Percentiles rank a stretch among this genome's conserved stretches.
phyloP scores from a whole-genome alignment of 441 rosid species.

The Melastoma candidum region DNA sequence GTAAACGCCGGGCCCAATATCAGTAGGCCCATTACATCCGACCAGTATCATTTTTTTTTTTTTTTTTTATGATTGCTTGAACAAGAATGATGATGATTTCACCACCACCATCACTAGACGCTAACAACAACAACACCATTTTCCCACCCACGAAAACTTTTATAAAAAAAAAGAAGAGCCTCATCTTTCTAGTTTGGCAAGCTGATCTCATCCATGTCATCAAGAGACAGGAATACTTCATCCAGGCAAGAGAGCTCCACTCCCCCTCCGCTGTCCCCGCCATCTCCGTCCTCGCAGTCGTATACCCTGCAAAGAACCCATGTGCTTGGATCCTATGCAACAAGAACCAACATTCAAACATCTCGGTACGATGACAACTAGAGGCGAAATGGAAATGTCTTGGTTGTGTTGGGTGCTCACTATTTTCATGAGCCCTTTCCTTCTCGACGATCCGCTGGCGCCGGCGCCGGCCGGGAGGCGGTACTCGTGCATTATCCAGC shows the following conservation, averaged over 20 bases:
- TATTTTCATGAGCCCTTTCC: constrained; percentile 26
- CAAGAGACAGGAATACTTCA: constrained; percentile 82
- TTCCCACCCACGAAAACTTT: no score
- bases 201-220: constrained; percentile 78
- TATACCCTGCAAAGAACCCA: constrained; percentile 91
- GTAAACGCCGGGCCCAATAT: no score
- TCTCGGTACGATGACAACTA: not conserved
- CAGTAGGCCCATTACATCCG: no score
- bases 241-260: constrained; percentile 81
- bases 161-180: constrained; percentile 20
- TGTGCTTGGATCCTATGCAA: constrained; percentile 48
- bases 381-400: not conserved
- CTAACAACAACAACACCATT: no score
- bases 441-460: constrained; percentile 28
- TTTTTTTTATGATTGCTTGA: no score
- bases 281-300: constrained; percentile 26
- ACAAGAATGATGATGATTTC: no score
- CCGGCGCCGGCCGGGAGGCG: constrained; percentile 28
- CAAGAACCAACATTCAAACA: not conserved
- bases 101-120: no score
- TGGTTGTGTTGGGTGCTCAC: constrained; percentile 20
- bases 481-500: constrained; percentile 83
- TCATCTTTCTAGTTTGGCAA: constrained; percentile 9
- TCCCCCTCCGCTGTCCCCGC: constrained; percentile 32
- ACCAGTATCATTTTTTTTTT: no score